These are phyloP conservation scores for Mycosphaerelloides madeirae DNA, from an alignment of 2,329 filamentous ascomycete species.

Conservation along the genomic window DNA sequence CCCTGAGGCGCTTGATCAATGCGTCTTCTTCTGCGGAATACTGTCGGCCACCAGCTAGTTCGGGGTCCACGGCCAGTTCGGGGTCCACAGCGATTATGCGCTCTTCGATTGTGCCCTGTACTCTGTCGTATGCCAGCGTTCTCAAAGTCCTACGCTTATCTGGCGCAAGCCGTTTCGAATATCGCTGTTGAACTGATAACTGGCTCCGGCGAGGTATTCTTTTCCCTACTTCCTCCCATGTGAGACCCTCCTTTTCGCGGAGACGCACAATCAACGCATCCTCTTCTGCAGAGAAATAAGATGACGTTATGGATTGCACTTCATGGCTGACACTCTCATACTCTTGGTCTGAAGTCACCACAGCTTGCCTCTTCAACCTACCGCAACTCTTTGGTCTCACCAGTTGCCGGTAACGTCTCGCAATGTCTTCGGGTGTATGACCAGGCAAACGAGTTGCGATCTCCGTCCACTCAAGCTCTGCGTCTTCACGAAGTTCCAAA, in stretches of 20 bases:
- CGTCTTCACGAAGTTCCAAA: slow-evolving; percentile 27
- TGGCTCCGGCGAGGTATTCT: background rate
- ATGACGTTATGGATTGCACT: no score
- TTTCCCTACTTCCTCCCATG: slow-evolving; percentile 7
- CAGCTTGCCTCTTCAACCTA: no score
- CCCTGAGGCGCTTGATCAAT: background rate
- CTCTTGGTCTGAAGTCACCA: no score
- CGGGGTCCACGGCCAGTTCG: no score
- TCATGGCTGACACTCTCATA: no score
- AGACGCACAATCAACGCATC: slow-evolving; percentile 11
- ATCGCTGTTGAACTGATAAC: background rate
- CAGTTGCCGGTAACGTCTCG: slow-evolving; percentile 19
- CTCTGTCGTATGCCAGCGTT: background rate
- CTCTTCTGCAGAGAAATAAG: slow-evolving; percentile 8
- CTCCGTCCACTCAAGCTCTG: slow-evolving; percentile 26
- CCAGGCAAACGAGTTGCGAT: slow-evolving; percentile 18
- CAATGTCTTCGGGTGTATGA: slow-evolving; percentile 12
- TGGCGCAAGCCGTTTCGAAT: slow-evolving; percentile 1
- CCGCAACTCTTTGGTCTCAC: no score
- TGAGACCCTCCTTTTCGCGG: slow-evolving; percentile 9
- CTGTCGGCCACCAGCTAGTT: background rate
- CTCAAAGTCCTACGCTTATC: background rate
- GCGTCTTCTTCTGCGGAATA: background rate
- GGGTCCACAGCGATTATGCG: slow-evolving; percentile 4
- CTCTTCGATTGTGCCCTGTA: slow-evolving; percentile 4